Conservation (phyloP, 2,329 filamentous ascomycete genomes). For the Apiospora saccharicola region DNA sequence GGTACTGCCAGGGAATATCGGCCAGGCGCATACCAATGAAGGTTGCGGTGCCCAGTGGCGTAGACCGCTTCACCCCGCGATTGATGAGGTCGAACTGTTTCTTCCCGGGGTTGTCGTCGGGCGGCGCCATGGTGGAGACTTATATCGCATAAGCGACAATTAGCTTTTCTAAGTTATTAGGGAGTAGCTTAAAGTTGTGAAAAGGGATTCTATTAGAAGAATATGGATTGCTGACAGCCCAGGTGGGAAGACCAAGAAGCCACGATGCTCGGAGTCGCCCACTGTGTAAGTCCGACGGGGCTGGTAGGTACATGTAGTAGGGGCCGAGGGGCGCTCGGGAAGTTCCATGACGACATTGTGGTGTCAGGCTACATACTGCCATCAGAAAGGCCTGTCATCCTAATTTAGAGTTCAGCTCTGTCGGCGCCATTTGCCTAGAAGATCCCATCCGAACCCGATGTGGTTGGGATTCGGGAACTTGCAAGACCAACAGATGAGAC, state of each 20-base stretch:
- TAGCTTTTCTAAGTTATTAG: not conserved
- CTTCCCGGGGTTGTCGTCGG: constrained; percentile 5
- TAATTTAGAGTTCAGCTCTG: not conserved
- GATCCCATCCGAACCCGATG: not conserved
- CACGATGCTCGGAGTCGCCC: not conserved
- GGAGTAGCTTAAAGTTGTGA: not conserved
- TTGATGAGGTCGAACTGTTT: constrained; percentile 44
- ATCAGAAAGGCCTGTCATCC: not conserved
- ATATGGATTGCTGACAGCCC: not conserved
- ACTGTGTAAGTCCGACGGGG: not conserved
- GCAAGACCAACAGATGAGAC: not conserved
- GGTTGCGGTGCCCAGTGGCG: constrained; percentile 44
- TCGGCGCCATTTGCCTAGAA: not conserved
- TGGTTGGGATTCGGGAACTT: not conserved
- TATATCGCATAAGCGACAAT: not conserved
- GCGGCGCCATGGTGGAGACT: not conserved
- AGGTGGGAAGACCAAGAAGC: not conserved
- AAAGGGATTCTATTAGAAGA: not conserved
- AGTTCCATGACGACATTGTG: constrained; percentile 13
- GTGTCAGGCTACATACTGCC: not conserved
- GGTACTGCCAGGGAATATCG: constrained; percentile 43
- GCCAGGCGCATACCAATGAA: constrained; percentile 49
- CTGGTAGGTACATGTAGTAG: not conserved
- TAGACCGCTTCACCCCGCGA: constrained; percentile 47
- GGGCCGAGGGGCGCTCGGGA: not conserved